These are phyloP conservation scores for Cercospora zeina DNA, from an alignment of 2,329 filamentous ascomycete species.

Conservation along the genomic window DNA sequence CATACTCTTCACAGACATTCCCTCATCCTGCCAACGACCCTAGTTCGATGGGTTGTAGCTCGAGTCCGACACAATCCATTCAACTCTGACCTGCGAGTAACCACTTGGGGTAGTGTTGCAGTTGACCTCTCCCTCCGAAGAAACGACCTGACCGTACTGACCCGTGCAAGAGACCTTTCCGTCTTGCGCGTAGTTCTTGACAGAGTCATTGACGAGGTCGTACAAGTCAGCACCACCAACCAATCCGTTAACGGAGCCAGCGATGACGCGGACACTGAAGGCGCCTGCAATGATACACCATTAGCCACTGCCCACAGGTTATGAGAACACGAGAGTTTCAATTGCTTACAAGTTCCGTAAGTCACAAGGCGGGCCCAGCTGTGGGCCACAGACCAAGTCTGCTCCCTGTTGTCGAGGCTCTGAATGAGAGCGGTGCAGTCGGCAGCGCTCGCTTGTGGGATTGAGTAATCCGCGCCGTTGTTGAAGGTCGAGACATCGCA, in stretches of 20 bases:
- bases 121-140: conserved; percentile 16
- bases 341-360: conserved; percentile 13
- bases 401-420: not conserved
- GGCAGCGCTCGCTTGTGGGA: not conserved
- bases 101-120: not conserved
- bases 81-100: conserved; percentile 5
- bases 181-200: not conserved
- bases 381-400: conserved; percentile 1
- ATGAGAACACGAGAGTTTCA: not conserved
- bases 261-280: conserved; percentile 17
- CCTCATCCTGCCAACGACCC: not conserved
- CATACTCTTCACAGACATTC: not conserved
- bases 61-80: conserved; percentile 14
- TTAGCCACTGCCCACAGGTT: too few species aligned
- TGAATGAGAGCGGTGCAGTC: not conserved
- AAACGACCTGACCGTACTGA: conserved; percentile 5
- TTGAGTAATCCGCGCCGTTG: conserved; percentile 1
- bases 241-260: conserved; percentile 5
- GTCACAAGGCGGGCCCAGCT: conserved; percentile 15
- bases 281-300: conserved; percentile 8
- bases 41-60: conserved; percentile 19
- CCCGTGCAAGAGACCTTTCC: conserved; percentile 3
- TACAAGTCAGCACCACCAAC: conserved; percentile 17
- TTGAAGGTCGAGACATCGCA: conserved; percentile 20
- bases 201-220: conserved; percentile 14